These are phyloP conservation scores for Trametes punicea DNA, from an alignment of 768 basidiomycete species.

Conservation along the genomic window DNA sequence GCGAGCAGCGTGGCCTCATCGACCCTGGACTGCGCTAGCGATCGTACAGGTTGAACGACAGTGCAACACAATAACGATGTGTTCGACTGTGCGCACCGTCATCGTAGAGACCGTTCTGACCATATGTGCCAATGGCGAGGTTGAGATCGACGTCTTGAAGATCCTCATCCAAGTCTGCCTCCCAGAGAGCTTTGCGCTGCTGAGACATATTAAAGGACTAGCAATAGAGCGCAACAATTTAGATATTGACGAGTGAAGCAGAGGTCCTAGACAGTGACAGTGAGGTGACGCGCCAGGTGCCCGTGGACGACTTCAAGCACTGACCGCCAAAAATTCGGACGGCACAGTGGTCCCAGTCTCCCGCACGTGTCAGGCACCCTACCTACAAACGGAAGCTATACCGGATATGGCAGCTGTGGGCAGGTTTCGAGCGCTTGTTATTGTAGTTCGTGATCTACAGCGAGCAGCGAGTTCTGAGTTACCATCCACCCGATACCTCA, in stretches of 20 bases:
- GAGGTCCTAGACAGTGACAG: too few relatives aligned
- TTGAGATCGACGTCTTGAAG: conserved; percentile 67
- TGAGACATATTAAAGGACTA: conserved; percentile 5
- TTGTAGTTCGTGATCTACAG: too few relatives aligned
- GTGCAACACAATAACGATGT: background rate
- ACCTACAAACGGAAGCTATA: too few relatives aligned
- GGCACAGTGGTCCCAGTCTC: too few relatives aligned
- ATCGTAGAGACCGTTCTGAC: conserved; percentile 65
- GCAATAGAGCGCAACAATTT: background rate
- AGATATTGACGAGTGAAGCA: background rate
- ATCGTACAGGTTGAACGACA: background rate
- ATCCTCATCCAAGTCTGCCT: conserved; percentile 77
- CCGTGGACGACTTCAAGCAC: too few relatives aligned
- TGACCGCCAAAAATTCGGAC: too few relatives aligned
- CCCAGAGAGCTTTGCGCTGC: conserved; percentile 68
- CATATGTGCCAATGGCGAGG: conserved; percentile 65
- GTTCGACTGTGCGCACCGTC: conserved; percentile 43
- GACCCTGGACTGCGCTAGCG: conserved; percentile 53
- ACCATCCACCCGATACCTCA: too few relatives aligned
- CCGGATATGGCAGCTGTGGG: too few relatives aligned
- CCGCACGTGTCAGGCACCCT: too few relatives aligned
- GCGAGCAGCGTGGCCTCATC: conserved; percentile 68
- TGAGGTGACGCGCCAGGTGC: too few relatives aligned
- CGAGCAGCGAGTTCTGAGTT: too few relatives aligned
- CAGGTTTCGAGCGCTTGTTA: too few relatives aligned